Evolutionary conservation across 148 eudicot genomes (phyloP), one percentile per base, ranked within the genome.

Genomic region (Pouteria glomerata): DNA sequence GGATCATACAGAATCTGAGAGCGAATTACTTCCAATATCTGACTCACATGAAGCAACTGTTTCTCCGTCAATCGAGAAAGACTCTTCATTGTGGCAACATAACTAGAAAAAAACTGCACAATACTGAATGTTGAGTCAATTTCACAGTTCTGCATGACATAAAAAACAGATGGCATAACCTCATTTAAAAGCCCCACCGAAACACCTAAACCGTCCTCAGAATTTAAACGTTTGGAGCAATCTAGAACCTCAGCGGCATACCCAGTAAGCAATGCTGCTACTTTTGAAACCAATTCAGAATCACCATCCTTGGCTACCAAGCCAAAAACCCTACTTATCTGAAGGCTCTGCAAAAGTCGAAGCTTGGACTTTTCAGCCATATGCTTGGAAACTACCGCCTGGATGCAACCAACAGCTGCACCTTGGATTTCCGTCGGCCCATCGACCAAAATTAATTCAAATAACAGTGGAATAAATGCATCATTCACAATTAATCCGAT

Each of bases 91-190:
- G 89, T 90, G 77, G 89, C 82, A 44, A 95, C 96, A 78, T 95
- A 95, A 69, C 84, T 79, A 3, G 97, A 89, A 53, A 95, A 92
- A 71, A 91, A 92, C 73, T 91, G 99, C 63, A 87, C 89, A 44
- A 86, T 81, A 63, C 85, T 90, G 77, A 88, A 88, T 27, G 96
- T 79, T 0, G 82, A 73, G 83, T 92, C 96, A 62, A 85, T 76
- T 77, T 89, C 97, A 80, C 84, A 85, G 58, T 80, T 89, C 75
- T 69, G 89, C 86, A 90, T 88, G 26, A 88, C 81, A 55, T 86
- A 85, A 64, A 95, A 92, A 29, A 95, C 89, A 1, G 96, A 88
- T 37, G 99, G 99, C 79, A 95, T 75, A 42, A 90, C 99, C 82
- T 92, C 97, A 65, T 95, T 88, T 57, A 95, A 67, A 69, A 95